These are phyloP conservation scores for Candida anutae DNA, from an alignment of 1,139 yeast genomes.

Conservation along the genomic window DNA sequence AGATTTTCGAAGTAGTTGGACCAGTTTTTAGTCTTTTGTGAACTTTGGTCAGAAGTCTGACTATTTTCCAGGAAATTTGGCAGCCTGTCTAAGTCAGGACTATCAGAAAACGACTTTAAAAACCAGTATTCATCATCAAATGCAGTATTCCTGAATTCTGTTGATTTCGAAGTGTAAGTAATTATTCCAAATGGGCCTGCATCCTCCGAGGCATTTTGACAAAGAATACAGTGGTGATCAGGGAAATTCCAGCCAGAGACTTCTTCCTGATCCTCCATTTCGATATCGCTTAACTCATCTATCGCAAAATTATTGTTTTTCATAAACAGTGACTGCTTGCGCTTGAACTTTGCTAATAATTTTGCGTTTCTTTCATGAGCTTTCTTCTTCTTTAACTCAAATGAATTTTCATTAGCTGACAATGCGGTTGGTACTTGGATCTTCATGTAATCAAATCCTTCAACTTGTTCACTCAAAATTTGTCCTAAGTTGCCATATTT, in stretches of 20 bases:
- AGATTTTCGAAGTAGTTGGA: slow-evolving; percentile 25
- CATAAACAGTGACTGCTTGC: slow-evolving; percentile 69
- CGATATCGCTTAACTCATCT: slow-evolving; percentile 25
- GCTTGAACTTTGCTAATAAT: slow-evolving; percentile 68
- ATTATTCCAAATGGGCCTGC: slow-evolving; percentile 74
- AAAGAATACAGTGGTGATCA: slow-evolving; percentile 74
- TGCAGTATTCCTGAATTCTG: slow-evolving; percentile 59
- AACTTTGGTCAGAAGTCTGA: slow-evolving; percentile 9
- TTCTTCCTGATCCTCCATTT: slow-evolving; percentile 21
- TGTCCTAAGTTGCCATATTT: slow-evolving; percentile 17
- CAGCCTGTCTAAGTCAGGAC: slow-evolving; percentile 42
- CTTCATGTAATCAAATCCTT: slow-evolving; percentile 13
- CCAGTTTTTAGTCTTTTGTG: slow-evolving; percentile 27
- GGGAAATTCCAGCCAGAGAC: slow-evolving; percentile 61
- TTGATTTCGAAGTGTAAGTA: slow-evolving; percentile 49
- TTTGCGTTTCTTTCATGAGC: slow-evolving; percentile 71
- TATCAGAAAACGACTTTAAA: slow-evolving; percentile 52
- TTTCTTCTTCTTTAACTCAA: slow-evolving; percentile 53
- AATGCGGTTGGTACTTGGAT: slow-evolving; percentile 11
- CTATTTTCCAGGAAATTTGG: slow-evolving; percentile 5
- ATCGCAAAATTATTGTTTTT: slow-evolving; percentile 33
- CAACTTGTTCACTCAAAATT: slow-evolving; percentile 14
- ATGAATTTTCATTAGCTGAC: slow-evolving; percentile 29
- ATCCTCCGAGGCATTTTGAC: slow-evolving; percentile 72
- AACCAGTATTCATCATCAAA: slow-evolving; percentile 61